These are phyloP conservation scores for Alternaria metachromatica DNA, from an alignment of 2,329 filamentous ascomycete genomes.

Conservation along the genomic window DNA sequence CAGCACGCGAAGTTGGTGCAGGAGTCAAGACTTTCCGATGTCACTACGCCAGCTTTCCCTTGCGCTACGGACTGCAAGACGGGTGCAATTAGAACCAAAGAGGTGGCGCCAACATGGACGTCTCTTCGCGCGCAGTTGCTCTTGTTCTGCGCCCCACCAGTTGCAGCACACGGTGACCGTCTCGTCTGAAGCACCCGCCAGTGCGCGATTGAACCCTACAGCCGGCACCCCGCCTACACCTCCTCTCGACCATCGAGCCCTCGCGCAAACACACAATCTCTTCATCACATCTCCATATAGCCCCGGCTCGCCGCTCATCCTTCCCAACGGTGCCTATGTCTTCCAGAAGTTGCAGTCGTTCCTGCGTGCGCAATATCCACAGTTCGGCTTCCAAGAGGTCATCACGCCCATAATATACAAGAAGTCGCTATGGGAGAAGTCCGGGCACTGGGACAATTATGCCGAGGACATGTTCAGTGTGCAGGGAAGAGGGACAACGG, in stretches of 20 bases:
- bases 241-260: conserved; percentile 57
- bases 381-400: conserved; percentile 87
- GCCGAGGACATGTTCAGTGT: conserved; percentile 93
- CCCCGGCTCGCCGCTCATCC: conserved; percentile 83
- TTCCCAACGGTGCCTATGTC: conserved; percentile 80
- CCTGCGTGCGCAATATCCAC: conserved; percentile 80
- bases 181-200: conserved; percentile 20
- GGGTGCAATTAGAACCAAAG: conserved; percentile 7
- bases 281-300: conserved; percentile 82
- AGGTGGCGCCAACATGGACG: conserved; percentile 11
- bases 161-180: conserved; percentile 31
- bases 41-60: conserved; percentile 33
- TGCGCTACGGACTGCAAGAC: conserved; percentile 18
- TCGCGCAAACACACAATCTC: conserved; percentile 68
- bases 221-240: conserved; percentile 46
- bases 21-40: conserved; percentile 37
- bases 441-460: conserved; percentile 88
- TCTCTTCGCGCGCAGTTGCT: conserved; percentile 36
- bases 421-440: conserved; percentile 82
- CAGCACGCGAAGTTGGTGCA: conserved; percentile 14
- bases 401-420: conserved; percentile 93
- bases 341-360: conserved; percentile 86
- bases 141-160: conserved; percentile 42
- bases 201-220: conserved; percentile 40
- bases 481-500: conserved; percentile 59